These are phyloP conservation scores for Handroanthus guayacan DNA, from an alignment of 257 asterid species.

Conservation along the genomic window DNA sequence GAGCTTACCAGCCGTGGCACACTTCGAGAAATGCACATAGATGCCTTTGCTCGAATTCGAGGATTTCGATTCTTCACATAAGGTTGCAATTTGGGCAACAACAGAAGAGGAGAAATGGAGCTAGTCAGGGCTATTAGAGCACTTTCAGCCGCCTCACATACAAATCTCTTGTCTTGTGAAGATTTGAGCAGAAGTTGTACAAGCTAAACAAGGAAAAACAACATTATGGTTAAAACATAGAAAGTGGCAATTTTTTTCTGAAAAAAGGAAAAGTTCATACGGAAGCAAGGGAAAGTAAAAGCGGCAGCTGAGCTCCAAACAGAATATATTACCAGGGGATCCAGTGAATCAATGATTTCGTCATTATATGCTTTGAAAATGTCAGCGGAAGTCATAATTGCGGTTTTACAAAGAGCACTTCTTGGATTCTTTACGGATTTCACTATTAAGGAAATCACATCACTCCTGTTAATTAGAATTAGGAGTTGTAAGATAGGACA, in stretches of 20 bases:
- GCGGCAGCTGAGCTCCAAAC: slow-evolving; percentile 23
- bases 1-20: slow-evolving; percentile 69
- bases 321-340: slow-evolving; percentile 65
- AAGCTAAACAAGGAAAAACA: slow-evolving; percentile 53
- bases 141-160: slow-evolving; percentile 86
- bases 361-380: slow-evolving; percentile 75
- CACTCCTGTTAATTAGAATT: slow-evolving; percentile 57
- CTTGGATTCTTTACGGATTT: slow-evolving; percentile 88
- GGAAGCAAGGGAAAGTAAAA: slow-evolving; percentile 19
- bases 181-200: slow-evolving; percentile 86
- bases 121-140: slow-evolving; percentile 73
- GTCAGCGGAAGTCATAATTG: slow-evolving; percentile 83
- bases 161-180: slow-evolving; percentile 92
- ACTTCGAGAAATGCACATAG: slow-evolving; percentile 71
- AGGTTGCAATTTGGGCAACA: slow-evolving; percentile 80
- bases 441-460: slow-evolving; percentile 61
- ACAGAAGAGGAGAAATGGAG: slow-evolving; percentile 69
- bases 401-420: slow-evolving; percentile 92
- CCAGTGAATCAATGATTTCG: slow-evolving; percentile 64
- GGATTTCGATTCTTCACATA: slow-evolving; percentile 78
- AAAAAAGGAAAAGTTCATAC: background rate
- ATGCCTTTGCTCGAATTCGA: slow-evolving; percentile 88
- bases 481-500: slow-evolving; percentile 28
- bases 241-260: background rate
- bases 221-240: slow-evolving; percentile 11